Evolutionary conservation across 2,329 filamentous ascomycete genomes (phyloP).

Genomic region (Xylaria sp.): DNA sequence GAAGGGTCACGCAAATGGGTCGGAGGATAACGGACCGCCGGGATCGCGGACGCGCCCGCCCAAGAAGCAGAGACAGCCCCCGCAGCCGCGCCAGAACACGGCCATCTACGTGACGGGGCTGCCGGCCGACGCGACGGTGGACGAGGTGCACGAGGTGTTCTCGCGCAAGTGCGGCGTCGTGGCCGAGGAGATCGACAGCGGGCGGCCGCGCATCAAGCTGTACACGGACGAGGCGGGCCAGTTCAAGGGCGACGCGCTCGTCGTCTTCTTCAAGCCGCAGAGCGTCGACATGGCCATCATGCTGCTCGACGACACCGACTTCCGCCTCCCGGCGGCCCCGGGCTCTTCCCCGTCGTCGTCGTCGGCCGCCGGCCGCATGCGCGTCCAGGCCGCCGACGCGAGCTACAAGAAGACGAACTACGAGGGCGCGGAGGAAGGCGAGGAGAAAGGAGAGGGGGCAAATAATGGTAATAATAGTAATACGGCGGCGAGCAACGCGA

Average conservation of each 20-base stretch:
- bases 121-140: constrained; percentile 74
- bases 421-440: constrained; percentile 45
- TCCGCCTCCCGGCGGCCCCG: constrained; percentile 65
- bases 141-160: constrained; percentile 84
- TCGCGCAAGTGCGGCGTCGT: constrained; percentile 85
- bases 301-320: constrained; percentile 80
- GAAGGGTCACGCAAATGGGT: constrained; percentile 38
- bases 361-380: constrained; percentile 70
- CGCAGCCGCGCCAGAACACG: constrained; percentile 70
- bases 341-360: too few relatives aligned
- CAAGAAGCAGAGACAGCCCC: constrained; percentile 52
- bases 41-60: constrained; percentile 44
- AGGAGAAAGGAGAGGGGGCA: constrained; percentile 17
- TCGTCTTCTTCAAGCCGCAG: constrained; percentile 94
- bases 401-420: constrained; percentile 91
- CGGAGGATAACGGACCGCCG: constrained; percentile 26
- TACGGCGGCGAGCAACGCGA: constrained; percentile 32
- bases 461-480: too few relatives aligned
- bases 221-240: constrained; percentile 80
- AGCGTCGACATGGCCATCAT: constrained; percentile 86
- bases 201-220: constrained; percentile 87
- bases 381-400: constrained; percentile 80
- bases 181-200: constrained; percentile 89
- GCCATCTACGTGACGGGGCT: constrained; percentile 91
- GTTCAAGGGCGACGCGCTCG: constrained; percentile 90